Evolutionary conservation across 129 eudicot genomes (phyloP).

Genomic region (Artemisia tridentata): DNA sequence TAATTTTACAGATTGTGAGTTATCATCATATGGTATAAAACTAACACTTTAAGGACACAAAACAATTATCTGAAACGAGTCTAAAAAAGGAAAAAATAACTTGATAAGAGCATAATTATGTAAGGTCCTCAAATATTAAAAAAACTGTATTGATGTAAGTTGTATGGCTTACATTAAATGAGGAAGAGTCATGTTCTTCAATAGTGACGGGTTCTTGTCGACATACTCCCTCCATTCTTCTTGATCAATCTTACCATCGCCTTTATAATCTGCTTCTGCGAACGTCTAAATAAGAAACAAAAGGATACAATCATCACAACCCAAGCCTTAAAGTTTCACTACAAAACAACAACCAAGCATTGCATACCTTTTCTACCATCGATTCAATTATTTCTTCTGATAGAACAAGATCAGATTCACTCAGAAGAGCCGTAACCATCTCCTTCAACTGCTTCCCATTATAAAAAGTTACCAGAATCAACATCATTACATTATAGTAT

Average conservation of each 20-base stretch:
- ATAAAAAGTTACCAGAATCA: not conserved
- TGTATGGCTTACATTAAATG: slow-evolving; percentile 37
- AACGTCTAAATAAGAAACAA: slow-evolving; percentile 40
- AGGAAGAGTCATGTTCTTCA: slow-evolving; percentile 63
- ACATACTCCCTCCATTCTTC: slow-evolving; percentile 58
- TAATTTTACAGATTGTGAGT: not conserved
- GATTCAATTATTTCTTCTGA: slow-evolving; percentile 46
- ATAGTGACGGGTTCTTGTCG: slow-evolving; percentile 39
- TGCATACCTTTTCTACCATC: slow-evolving; percentile 45
- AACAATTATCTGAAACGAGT: too few relatives aligned
- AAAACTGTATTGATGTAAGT: too few relatives aligned
- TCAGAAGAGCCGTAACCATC: slow-evolving; percentile 46
- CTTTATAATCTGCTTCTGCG: slow-evolving; percentile 49
- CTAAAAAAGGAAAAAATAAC: too few relatives aligned
- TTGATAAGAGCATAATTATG: slow-evolving; percentile 2
- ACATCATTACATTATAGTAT: not conserved
- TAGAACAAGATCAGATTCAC: slow-evolving; percentile 47
- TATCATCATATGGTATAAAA: not conserved
- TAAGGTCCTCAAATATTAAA: too few relatives aligned
- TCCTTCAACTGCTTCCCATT: slow-evolving; percentile 39
- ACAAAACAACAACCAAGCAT: slow-evolving; percentile 9
- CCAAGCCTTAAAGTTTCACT: not conserved
- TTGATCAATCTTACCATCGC: slow-evolving; percentile 56
- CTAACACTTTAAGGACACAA: not conserved
- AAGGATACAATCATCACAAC: slow-evolving; percentile 10